phyloP scores from a whole-genome alignment of 2,329 filamentous ascomycete genomes.

The Sporothrix mexicana region DNA sequence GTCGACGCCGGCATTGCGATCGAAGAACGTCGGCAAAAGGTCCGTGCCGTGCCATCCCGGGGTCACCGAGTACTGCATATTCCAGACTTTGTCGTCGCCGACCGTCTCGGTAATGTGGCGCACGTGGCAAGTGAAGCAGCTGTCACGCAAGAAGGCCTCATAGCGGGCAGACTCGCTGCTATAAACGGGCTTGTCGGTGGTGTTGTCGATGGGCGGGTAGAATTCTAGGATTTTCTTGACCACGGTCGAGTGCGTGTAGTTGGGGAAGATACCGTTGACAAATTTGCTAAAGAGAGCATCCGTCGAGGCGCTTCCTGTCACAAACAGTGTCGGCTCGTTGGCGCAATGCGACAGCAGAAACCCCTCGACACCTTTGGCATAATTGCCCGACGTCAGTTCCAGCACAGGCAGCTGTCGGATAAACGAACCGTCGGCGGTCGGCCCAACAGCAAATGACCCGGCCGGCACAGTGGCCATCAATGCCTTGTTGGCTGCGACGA shows the following conservation, averaged over 20 bases:
- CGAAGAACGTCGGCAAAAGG: constrained; percentile 51
- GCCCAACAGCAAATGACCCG: constrained; percentile 45
- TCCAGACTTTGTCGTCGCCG: constrained; percentile 45
- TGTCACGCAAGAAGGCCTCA: constrained; percentile 45
- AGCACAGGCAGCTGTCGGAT: constrained; percentile 45
- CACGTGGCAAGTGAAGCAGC: constrained; percentile 48
- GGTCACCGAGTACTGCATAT: constrained; percentile 50
- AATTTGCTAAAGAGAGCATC: constrained; percentile 46
- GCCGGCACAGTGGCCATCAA: constrained; percentile 41
- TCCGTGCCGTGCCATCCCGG: constrained; percentile 51
- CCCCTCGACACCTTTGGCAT: constrained; percentile 42
- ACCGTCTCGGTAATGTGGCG: constrained; percentile 49
- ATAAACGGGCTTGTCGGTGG: constrained; percentile 32
- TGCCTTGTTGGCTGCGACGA: constrained; percentile 42
- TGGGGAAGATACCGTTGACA: constrained; percentile 44
- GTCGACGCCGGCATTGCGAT: constrained; percentile 40
- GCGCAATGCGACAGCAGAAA: constrained; percentile 44
- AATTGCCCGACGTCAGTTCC: constrained; percentile 43
- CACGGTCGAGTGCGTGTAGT: constrained; percentile 43
- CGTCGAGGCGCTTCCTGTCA: constrained; percentile 41
- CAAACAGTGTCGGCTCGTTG: constrained; percentile 44
- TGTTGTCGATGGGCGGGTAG: constrained; percentile 41
- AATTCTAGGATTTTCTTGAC: constrained; percentile 41
- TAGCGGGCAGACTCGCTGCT: constrained; percentile 42
- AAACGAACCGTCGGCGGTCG: constrained; percentile 43